Conservation (phyloP, 768 basidiomycete genomes). For the Mycena pura region DNA sequence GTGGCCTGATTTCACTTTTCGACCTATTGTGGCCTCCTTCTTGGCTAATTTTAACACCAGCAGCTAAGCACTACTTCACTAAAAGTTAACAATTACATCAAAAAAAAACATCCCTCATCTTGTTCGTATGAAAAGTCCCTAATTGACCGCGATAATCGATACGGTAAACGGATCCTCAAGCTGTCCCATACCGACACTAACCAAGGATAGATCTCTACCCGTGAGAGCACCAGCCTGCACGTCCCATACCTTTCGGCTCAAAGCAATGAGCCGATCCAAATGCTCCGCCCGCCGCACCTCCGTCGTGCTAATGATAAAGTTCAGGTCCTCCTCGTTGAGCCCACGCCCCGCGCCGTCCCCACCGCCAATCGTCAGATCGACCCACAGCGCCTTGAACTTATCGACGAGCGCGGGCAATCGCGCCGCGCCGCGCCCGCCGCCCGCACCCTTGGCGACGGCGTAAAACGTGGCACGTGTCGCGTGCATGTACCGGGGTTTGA, state of each 20-base stretch:
- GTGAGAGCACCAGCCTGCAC: slow-evolving; percentile 22
- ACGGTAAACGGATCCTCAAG: slow-evolving; percentile 13
- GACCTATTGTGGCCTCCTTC: too few species aligned
- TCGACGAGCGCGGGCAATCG: slow-evolving; percentile 10
- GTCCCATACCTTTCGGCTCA: slow-evolving; percentile 23
- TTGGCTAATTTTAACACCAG: too few species aligned
- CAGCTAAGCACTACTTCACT: too few species aligned
- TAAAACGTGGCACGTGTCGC: slow-evolving; percentile 34
- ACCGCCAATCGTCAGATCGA: slow-evolving; percentile 24
- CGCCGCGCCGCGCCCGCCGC: slow-evolving; percentile 20
- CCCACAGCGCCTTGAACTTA: slow-evolving; percentile 22
- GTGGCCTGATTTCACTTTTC: too few species aligned
- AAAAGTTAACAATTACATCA: too few species aligned
- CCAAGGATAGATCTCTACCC: slow-evolving; percentile 16
- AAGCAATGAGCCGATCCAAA: slow-evolving; percentile 19
- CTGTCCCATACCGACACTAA: slow-evolving; percentile 10
- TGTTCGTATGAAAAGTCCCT: too few species aligned
- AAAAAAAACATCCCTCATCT: too few species aligned
- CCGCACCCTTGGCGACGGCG: slow-evolving; percentile 29
- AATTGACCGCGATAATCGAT: not conserved
- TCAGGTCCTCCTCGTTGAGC: slow-evolving; percentile 21
- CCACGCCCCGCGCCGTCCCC: slow-evolving; percentile 19
- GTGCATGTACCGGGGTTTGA: slow-evolving; percentile 33
- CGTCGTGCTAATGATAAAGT: slow-evolving; percentile 24
- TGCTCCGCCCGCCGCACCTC: slow-evolving; percentile 21